Evolutionary conservation across 2,329 filamentous ascomycete genomes (phyloP), one percentile per base, ranked within the genome.

Genomic region (Fusarium albosuccineum): DNA sequence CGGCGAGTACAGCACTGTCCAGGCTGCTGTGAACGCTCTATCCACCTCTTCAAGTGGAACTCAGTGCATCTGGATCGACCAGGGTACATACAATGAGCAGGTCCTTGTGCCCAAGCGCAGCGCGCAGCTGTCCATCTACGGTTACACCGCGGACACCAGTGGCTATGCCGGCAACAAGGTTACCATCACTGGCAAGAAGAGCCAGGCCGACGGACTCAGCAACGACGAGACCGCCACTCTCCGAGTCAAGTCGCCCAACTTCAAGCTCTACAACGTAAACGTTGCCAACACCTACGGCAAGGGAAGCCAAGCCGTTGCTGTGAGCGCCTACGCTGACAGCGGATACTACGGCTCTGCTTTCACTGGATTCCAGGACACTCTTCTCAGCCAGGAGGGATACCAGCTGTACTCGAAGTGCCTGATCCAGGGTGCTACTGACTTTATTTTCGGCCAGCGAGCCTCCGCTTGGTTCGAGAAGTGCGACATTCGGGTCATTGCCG

Each of bases 21-120:
- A 88, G 71, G 76, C 82, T 16, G 89, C 89, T 9, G 83, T 91
- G 58, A 73, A 87, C 69, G 83, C 87, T 6, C 82, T 91, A 9
- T 85, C 83, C n/a, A 85, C 82, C 0, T 79, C 80, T 1, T 81
- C 82, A 7, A 81, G 83, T 2, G 67, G 76, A 2, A 80, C 80
- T 1, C 86, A 89, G 60, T 86, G 83, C 71, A 88, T 91, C 77
- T 91, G 91, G 78, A 86, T 91, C 75, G 88, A 85, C 36, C 90
- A 91, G 77, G 46, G 87, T 3, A 88, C 84, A 16, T 90, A 89
- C 79, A 65, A 55, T 9, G 70, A 72, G 22, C 70, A 72, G 37
- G 86, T 90, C 34, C 85, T 84, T 60, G 81, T 89, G 17, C 74
- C 81, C 6, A 73, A 75, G 1, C 81, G 85, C 54, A 79, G 77